Evolutionary conservation across 2,329 filamentous ascomycete species (phyloP), one percentile per base, ranked within the genome.

Genomic region (Trichoderma semiorbis): DNA sequence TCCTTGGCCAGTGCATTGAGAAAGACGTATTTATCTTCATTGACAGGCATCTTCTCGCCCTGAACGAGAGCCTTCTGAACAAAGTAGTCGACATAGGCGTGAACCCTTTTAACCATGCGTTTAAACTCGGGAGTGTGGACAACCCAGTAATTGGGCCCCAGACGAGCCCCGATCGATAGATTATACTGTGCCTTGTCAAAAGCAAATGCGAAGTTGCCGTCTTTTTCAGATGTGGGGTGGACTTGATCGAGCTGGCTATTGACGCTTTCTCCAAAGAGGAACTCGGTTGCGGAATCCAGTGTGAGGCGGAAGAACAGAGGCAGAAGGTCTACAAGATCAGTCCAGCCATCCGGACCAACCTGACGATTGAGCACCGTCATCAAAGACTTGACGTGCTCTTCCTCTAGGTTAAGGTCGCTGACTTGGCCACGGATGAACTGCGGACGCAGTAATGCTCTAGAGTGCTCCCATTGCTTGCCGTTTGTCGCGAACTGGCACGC

Each of bases 11-110:
- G 74, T 30, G 78, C 79, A 43, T 78, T 72, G 7, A 80, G 75
- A 70, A 81, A 81, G 57, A 81, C 73, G 43, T 81, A 81, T 47
- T 76, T 75, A 28, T 72, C 57, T 10, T 68, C 68, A 12, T 72
- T 53, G 14, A 32, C 10, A 10, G 34, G n/a, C 58, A 71, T 71
- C 36, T 53, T 76, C 63, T 11, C 67, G 73, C 26, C 75, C 77
- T 55, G 71, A 81, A 50, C 83, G 79, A 71, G 92, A 81, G 11
- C 89, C 84, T 68, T 84, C 65, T 89, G 86, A 73, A 93, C 91
- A 78, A 88, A 92, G n/a, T 85, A 86, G 74, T 89, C 85, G n/a
- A 93, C 86, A 77, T 93, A 94, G 10, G 85, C 80, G 77, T 94
- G 89, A 79, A 93, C 87, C n/a, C 85, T 82, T 34, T 86, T 85